A percentile compares a stretch with the other conserved stretches of the same genome.
Evolutionary conservation across 345 rosid genomes (phyloP).

Genomic region (Citrus medica): DNA sequence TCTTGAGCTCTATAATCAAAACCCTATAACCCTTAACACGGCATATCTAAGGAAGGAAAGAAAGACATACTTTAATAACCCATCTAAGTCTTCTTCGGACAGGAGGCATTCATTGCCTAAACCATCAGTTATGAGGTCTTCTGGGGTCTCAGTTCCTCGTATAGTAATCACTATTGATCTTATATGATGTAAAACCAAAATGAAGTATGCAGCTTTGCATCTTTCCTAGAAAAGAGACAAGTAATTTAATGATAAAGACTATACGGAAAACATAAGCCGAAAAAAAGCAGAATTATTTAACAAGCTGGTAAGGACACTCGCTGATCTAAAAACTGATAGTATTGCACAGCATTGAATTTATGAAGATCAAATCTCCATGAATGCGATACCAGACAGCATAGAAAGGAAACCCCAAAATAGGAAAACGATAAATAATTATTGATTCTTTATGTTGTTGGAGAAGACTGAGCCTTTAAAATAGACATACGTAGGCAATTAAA

Average conservation of each 20-base stretch:
- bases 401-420: no score
- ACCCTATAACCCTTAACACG: no score
- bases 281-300: background rate
- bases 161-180: slow-evolving; percentile 73
- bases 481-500: no score
- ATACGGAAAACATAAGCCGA: no score
- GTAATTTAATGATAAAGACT: background rate
- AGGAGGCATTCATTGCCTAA: slow-evolving; percentile 71
- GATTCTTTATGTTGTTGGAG: no score
- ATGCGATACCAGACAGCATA: no score
- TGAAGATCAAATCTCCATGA: no score
- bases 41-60: slow-evolving; percentile 4
- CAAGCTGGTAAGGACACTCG: background rate
- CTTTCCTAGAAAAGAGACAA: slow-evolving; percentile 43
- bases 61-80: slow-evolving; percentile 60
- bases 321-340: no score
- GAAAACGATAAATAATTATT: no score
- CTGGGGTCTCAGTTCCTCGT: slow-evolving; percentile 94
- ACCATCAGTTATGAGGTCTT: slow-evolving; percentile 95
- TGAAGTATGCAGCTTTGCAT: slow-evolving; percentile 87
- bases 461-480: no score
- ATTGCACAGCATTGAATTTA: no score
- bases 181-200: slow-evolving; percentile 73
- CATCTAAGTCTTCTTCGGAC: slow-evolving; percentile 65
- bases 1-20: no score